Evolutionary conservation across 1,284 basidiomycete genomes (phyloP).

Genomic region (Papiliotrema laurentii): DNA sequence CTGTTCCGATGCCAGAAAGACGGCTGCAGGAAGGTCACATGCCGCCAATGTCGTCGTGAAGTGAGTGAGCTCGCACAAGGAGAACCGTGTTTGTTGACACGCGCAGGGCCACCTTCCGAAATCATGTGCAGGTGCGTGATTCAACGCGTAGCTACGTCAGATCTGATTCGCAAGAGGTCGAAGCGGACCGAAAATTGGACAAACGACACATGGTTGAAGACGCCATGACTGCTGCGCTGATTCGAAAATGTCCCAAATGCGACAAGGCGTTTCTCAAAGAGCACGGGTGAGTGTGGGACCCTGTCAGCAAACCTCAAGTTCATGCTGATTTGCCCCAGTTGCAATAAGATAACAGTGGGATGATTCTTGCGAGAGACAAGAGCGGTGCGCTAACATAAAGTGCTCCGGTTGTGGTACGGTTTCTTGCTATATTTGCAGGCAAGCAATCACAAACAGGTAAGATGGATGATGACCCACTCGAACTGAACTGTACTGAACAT

Average conservation of each 20-base stretch:
- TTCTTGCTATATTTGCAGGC: conserved; percentile 72
- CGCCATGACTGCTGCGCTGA: conserved; percentile 79
- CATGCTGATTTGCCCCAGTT: conserved; percentile 8
- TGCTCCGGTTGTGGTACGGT: conserved; percentile 64
- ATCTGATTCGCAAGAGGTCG: conserved; percentile 52
- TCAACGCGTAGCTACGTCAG: background rate
- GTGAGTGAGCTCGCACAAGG: background rate
- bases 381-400: background rate
- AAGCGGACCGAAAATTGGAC: conserved; percentile 66
- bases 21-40: conserved; percentile 68
- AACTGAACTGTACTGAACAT: background rate
- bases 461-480: background rate
- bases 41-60: conserved; percentile 51
- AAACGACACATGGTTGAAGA: conserved; percentile 74
- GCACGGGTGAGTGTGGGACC: conserved; percentile 49
- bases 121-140: conserved; percentile 66
- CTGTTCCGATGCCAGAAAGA: conserved; percentile 70
- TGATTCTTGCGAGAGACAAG: background rate
- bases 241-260: conserved; percentile 68
- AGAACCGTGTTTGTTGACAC: background rate
- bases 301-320: background rate
- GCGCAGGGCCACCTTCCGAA: conserved; percentile 75
- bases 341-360: conserved; percentile 63
- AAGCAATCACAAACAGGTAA: conserved; percentile 56
- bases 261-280: conserved; percentile 43